These are phyloP conservation scores for Nemophila menziesii DNA, from an alignment of 257 asterid genomes.

Conservation along the genomic window DNA sequence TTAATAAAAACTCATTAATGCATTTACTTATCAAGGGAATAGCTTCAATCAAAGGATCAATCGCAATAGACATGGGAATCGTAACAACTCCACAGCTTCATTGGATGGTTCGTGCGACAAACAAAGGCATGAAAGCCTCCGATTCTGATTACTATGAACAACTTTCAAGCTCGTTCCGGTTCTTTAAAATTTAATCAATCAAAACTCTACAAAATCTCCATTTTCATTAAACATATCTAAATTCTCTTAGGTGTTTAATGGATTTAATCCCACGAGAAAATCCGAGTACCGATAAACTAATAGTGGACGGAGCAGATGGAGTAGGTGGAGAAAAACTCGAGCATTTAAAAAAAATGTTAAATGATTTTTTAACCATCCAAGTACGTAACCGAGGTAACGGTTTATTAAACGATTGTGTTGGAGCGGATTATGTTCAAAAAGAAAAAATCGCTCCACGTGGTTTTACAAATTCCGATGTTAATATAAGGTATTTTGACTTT, in stretches of 20 bases:
- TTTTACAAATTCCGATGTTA: slow-evolving; percentile 53
- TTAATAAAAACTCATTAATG: too few relatives aligned
- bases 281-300: slow-evolving; percentile 29
- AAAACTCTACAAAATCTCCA: background rate
- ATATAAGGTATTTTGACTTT: too few relatives aligned
- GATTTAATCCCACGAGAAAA: slow-evolving; percentile 50
- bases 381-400: slow-evolving; percentile 77
- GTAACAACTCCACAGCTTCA: slow-evolving; percentile 92
- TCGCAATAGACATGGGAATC: slow-evolving; percentile 56
- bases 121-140: slow-evolving; percentile 63
- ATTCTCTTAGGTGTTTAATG: slow-evolving; percentile 49
- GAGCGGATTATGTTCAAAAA: slow-evolving; percentile 97
- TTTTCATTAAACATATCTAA: background rate
- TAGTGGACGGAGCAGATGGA: slow-evolving; percentile 91
- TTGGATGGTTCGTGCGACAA: slow-evolving; percentile 87
- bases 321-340: slow-evolving; percentile 85
- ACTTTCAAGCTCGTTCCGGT: slow-evolving; percentile 67
- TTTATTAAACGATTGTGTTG: slow-evolving; percentile 80
- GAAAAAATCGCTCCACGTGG: slow-evolving; percentile 77
- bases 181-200: slow-evolving; percentile 14
- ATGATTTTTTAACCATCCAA: slow-evolving; percentile 41
- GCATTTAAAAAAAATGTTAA: slow-evolving; percentile 37
- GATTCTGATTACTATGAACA: slow-evolving; percentile 53
- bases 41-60: slow-evolving; percentile 49
- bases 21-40: slow-evolving; percentile 39